Evolutionary conservation across 768 basidiomycete species (phyloP), one percentile per base, ranked within the genome.

Genomic region (Mycena belliarum): DNA sequence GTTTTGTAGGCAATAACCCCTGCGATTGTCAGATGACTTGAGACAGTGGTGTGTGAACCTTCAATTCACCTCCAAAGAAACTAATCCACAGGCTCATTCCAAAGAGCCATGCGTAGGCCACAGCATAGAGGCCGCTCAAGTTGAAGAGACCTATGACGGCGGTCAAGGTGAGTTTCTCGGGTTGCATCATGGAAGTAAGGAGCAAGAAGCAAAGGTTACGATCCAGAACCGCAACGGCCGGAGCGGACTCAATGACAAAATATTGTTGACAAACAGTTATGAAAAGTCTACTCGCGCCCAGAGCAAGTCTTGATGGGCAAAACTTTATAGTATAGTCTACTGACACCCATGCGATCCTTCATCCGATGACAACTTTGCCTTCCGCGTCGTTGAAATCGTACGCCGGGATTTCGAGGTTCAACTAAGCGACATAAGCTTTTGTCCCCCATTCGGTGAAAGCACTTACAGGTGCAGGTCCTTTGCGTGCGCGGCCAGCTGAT

Each of bases 381-480:
- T 95, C 93, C 42, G 76, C 89, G 32, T 95, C 94, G 68, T 86
- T 89, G 82, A 97, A 88, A 64, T 89, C 87, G 72, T 97, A 88
- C 52, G 80, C 81, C 59, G 95, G 95, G 57, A 99, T 82, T 74
- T 98, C 96, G 62, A 98, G 83, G 78, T 99, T 99, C 66, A 95
- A 85, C 89, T 93, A 59, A 12, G 12, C 29, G 57, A 41, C 21
- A 46, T 51, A 48, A 67, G 42, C 20, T n/a, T n/a, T n/a, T n/a
- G n/a, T n/a, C n/a, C n/a, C n/a, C n/a, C 42, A 12, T 42, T 38
- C 40, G 11, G 29, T 43, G 28, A 6, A 53, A 38, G 29, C 29
- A 76, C 89, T 79, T 74, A 92, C 89, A 64, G 96, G 96, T 72
- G 96, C 96, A 68, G 96, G 96, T 43, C 96, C 96, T 73, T 95